Evolutionary conservation across 441 rosid genomes (phyloP).

Genomic region (Gossypium davidsonii): DNA sequence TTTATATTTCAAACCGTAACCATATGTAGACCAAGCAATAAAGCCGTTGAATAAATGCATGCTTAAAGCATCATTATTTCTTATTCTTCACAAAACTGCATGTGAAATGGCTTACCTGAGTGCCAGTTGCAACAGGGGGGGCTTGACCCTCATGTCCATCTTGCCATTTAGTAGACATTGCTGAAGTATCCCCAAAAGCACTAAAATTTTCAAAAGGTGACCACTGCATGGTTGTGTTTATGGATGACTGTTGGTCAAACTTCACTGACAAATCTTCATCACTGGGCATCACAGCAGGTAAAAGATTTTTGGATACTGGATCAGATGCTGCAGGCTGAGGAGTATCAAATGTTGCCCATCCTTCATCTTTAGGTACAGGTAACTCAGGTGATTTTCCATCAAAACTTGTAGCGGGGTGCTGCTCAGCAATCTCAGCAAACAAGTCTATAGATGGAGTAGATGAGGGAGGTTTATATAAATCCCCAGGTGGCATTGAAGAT

Average conservation of each 20-base stretch:
- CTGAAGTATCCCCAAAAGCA: slow-evolving; percentile 33
- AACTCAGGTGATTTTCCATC: slow-evolving; percentile 27
- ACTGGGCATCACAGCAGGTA: slow-evolving; percentile 25
- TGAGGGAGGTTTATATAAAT: slow-evolving; percentile 38
- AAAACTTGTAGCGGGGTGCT: slow-evolving; percentile 29
- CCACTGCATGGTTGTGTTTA: slow-evolving; percentile 42
- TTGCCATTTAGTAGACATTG: slow-evolving; percentile 44
- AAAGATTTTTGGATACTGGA: slow-evolving; percentile 26
- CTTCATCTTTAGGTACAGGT: slow-evolving; percentile 48
- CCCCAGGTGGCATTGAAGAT: slow-evolving; percentile 29
- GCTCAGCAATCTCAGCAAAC: slow-evolving; percentile 38
- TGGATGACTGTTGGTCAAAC: slow-evolving; percentile 38
- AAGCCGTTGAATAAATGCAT: background rate
- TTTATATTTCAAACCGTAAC: slow-evolving; percentile 4
- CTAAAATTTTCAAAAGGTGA: slow-evolving; percentile 37
- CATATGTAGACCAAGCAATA: background rate
- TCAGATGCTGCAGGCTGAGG: slow-evolving; percentile 33
- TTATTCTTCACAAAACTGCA: background rate
- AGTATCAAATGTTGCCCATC: slow-evolving; percentile 91
- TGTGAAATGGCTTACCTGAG: slow-evolving; percentile 43
- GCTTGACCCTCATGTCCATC: slow-evolving; percentile 31
- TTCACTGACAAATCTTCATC: slow-evolving; percentile 28
- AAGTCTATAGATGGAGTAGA: slow-evolving; percentile 42
- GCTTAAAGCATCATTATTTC: background rate
- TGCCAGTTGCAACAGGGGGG: slow-evolving; percentile 21